Conservation (phyloP, 805 yeast genomes). For the Suhomyces emberorum region DNA sequence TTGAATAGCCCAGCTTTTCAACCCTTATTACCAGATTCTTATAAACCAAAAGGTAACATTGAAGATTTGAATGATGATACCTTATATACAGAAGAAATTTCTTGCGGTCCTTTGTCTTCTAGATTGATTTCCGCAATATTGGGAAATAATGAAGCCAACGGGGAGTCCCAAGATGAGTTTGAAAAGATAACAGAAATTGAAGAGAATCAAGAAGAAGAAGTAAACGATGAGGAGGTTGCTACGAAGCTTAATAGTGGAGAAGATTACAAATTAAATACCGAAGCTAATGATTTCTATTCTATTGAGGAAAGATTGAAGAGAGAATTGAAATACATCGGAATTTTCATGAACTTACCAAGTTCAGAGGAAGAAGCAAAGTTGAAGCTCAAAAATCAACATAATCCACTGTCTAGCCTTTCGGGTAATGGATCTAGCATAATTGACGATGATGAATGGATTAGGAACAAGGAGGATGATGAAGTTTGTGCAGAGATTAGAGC, state of each 20-base stretch:
- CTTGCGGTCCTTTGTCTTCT: constrained; percentile 89
- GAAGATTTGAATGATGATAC: constrained; percentile 56
- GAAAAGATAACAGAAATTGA: constrained; percentile 7
- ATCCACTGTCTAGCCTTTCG: not conserved
- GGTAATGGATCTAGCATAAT: constrained; percentile 29
- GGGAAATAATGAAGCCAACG: constrained; percentile 32
- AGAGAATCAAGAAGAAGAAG: constrained; percentile 12
- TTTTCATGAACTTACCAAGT: constrained; percentile 60
- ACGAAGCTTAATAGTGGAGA: constrained; percentile 33
- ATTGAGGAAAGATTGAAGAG: constrained; percentile 85
- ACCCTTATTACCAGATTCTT: constrained; percentile 42
- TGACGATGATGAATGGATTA: constrained; percentile 70
- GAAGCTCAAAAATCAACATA: constrained; percentile 12
- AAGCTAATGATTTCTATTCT: constrained; percentile 65
- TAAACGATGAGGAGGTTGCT: constrained; percentile 33
- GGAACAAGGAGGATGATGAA: constrained; percentile 88
- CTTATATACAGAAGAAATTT: constrained; percentile 68
- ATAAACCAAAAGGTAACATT: constrained; percentile 57
- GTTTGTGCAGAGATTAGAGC: constrained; percentile 77
- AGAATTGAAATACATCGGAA: constrained; percentile 87
- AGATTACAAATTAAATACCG: constrained; percentile 40
- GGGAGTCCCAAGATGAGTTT: constrained; percentile 17
- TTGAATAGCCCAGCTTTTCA: constrained; percentile 46
- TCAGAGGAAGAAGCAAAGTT: constrained; percentile 32
- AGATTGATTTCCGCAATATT: constrained; percentile 79